Conservation (phyloP, 192 early-diverging fungal genomes). For the Tieghemiomyces parasiticus region DNA sequence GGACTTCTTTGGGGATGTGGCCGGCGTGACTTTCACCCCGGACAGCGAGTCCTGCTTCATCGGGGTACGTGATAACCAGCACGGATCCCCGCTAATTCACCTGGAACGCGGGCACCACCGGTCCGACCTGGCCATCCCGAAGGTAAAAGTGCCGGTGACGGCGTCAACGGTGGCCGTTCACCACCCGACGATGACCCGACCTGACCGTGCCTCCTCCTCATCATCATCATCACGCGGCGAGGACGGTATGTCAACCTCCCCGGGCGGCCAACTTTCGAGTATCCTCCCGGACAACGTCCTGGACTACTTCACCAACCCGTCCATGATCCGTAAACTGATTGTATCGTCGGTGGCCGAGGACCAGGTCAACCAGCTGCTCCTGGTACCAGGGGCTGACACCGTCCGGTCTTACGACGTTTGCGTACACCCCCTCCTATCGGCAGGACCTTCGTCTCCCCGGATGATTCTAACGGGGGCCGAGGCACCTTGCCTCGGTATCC, state of each 20-base stretch:
- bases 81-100: conserved; percentile 1
- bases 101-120: neutral
- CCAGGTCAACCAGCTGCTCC: conserved; percentile 3
- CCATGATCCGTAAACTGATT: neutral
- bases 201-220: no score
- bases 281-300: neutral
- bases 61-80: conserved; percentile 19
- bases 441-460: no score
- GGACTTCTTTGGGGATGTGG: conserved; percentile 27
- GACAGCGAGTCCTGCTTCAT: conserved; percentile 25
- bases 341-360: neutral
- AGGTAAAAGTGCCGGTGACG: no score
- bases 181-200: no score
- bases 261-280: neutral
- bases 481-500: no score
- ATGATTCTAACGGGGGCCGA: no score
- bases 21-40: conserved; percentile 25
- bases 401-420: neutral
- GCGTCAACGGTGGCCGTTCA: no score
- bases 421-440: neutral
- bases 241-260: no score
- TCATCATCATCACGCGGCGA: no score
- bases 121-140: neutral
- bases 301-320: neutral
- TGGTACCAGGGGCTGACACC: neutral